Conservation (phyloP, 257 asterid genomes). For the Gentiana macrophylla region DNA sequence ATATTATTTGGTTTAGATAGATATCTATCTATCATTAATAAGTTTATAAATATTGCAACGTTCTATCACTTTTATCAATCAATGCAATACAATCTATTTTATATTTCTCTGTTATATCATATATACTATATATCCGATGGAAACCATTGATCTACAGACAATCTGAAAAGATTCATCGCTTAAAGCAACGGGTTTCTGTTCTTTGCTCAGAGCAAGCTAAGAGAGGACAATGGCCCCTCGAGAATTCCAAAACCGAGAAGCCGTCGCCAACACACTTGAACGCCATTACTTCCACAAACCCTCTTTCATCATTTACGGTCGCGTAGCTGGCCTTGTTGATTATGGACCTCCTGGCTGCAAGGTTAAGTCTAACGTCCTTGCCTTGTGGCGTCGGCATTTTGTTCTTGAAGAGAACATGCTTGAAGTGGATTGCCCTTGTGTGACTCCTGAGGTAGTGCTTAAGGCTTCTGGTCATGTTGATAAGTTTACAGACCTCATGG, state of each 20-base stretch:
- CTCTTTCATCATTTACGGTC: constrained; percentile 51
- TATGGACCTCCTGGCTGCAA: constrained; percentile 32
- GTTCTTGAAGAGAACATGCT: constrained; percentile 28
- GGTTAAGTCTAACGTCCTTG: constrained; percentile 50
- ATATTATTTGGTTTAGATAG: too few relatives aligned
- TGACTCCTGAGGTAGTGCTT: constrained; percentile 24
- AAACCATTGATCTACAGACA: too few relatives aligned
- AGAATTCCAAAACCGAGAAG: constrained; percentile 31
- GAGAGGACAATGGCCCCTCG: constrained; percentile 14
- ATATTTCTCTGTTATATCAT: too few relatives aligned
- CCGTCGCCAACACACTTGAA: constrained; percentile 43
- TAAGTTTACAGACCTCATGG: constrained; percentile 28
- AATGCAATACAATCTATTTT: too few relatives aligned
- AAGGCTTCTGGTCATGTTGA: constrained; percentile 31
- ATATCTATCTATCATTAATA: too few relatives aligned
- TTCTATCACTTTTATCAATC: too few relatives aligned
- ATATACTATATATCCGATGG: too few relatives aligned
- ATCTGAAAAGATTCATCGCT: too few relatives aligned
- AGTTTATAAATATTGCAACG: too few relatives aligned
- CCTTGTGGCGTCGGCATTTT: constrained; percentile 56
- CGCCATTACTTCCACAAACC: constrained; percentile 46
- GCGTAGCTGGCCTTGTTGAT: constrained; percentile 10
- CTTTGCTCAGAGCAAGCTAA: too few relatives aligned
- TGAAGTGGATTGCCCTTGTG: constrained; percentile 28
- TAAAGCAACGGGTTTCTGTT: too few relatives aligned